Percentiles rank a stretch among this genome's conserved stretches.
These are phyloP conservation scores for Podaxis sp. DNA, from an alignment of 768 basidiomycete species.

Conservation along the genomic window DNA sequence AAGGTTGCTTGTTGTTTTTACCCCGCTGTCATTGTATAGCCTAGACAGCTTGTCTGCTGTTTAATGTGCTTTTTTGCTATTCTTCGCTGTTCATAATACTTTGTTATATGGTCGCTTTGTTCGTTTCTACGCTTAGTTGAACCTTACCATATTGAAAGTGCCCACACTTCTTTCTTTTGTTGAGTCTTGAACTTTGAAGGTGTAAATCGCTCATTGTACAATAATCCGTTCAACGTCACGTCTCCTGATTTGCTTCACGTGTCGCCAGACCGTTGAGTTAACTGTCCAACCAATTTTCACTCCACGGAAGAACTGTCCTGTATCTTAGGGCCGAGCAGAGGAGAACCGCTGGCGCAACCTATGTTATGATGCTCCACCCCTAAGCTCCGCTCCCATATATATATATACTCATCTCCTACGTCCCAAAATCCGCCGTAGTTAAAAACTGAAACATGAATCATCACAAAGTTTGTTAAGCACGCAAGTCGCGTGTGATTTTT, in stretches of 20 bases:
- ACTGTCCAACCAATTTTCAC: too few species aligned
- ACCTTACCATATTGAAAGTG: neutral
- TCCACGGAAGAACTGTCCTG: too few species aligned
- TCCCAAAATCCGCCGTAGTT: neutral
- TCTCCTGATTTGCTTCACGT: neutral
- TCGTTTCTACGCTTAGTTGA: neutral
- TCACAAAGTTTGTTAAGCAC: neutral
- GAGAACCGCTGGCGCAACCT: too few species aligned
- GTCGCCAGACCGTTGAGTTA: neutral
- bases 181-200: neutral
- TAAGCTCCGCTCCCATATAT: too few species aligned
- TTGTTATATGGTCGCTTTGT: neutral
- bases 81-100: neutral
- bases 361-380: too few species aligned
- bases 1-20: neutral
- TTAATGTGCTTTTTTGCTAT: constrained; percentile 12
- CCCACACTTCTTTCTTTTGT: neutral
- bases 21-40: constrained; percentile 8
- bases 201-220: neutral
- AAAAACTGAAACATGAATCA: neutral
- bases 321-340: too few species aligned
- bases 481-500: neutral
- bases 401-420: neutral
- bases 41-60: constrained; percentile 7
- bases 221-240: neutral